Base-by-base conservation (phyloP, 1,284 basidiomycete genomes). In the Lentinula novae-zelandiae region DNA sequence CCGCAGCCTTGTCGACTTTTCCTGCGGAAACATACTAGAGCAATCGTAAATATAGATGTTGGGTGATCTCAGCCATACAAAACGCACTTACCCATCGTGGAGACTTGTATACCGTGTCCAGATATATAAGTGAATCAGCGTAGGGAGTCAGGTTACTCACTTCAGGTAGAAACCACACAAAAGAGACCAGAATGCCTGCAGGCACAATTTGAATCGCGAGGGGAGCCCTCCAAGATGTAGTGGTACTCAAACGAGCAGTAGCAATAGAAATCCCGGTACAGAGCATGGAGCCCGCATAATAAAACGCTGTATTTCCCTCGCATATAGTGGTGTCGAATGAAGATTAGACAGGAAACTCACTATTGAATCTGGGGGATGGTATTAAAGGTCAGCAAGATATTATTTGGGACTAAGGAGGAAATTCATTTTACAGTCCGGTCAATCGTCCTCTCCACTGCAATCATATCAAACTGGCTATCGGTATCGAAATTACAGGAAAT, bases 361-460 rank as follows among this genome's bases (percentile, higher is more conserved):
- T 75, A 62, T 76, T 76, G 64, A 75, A 77, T 49, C 73, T 75
- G 44, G 1, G 39, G 7, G 15, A 20, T 51, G 31, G 40, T 38
- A 40, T 15, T n/a, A 4, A n/a, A 17, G 0, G 6, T 50, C 27
- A 50, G 27, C 2, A 7, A 15, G 33, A 34, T 8, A 10, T 10
- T 50, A 10, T 10, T 27, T 8, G 27, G 2, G 27, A 39, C 22
- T 4, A n/a, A 36, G 22, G 12, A 31, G 40, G 42, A 36, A 9
- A 9, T 27, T 20, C 6, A 17, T 69, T 71, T 72, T 69, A 82
- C 73, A 82, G 68, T 60, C 81, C 83, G 22, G 82, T 83, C 66
- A 83, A 72, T 31, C 82, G 77, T 57, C 84, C 84, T 65, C 85
- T 76, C 85, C 84, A 87, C 71, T 76, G 53, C 40, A n/a, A 15